Base-by-base conservation (phyloP, 768 basidiomycete genomes). In the Clavulina sp. region DNA sequence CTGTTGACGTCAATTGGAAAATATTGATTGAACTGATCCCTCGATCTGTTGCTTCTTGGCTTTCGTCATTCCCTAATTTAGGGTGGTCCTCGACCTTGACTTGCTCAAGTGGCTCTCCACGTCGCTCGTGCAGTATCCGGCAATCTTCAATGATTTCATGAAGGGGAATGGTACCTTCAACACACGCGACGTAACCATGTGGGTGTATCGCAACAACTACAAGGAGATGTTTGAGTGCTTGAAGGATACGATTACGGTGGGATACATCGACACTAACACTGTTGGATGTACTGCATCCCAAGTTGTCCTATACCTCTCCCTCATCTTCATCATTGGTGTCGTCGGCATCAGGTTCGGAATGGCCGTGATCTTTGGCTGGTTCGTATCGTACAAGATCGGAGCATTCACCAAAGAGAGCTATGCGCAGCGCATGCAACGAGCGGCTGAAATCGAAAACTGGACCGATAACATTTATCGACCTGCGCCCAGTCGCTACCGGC, bases 321-420 rank as follows among this genome's bases (percentile, higher is more conserved):
- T 97, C 60, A 75, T 89, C 57, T 95, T 97, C 75, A 97, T 99
- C 64, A 81, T 93, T 56, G 93, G 93, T 54, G 93, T 97, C 55
- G 93, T 97, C 57, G 73, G 77, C 50, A 89, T 95, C 64, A 85
- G 89, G 32, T 99, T 97, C 68, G 70, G 75, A 58, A 93, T 97
- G 89, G 95, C 95, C 44, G 85, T 95, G 61, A 72, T 93, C 63
- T 99, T 97, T 66, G 75, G 84, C 24, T 99, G 95, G 95, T 97
- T 96, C 75, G 83, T 86, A 64, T 88, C 84, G n/a, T 89, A 85
- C 81, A 79, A 79, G 60, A 72, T 99, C 38, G 95, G 95, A 46
- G 83, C 85, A 57, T 97, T 93, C 73, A 82, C 84, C 56, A 74
- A 77, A 34, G 95, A 99, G 68, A 87, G 88, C 16, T 88, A 91